Conservation (phyloP, 176 grass and related monocot species). For the Carex scoparia region DNA sequence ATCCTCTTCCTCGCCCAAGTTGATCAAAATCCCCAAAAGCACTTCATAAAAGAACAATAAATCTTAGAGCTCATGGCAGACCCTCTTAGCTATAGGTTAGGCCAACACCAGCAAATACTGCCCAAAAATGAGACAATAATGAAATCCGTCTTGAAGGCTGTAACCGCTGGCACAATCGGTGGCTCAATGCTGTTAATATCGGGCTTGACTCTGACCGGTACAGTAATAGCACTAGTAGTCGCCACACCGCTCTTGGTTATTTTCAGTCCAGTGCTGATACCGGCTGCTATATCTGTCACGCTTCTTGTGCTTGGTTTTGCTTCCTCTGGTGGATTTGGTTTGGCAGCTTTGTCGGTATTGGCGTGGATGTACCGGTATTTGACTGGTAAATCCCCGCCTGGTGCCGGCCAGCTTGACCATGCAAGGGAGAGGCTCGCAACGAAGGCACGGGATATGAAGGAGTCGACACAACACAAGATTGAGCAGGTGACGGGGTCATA, state of each 20-base stretch:
- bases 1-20: neutral
- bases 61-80: neutral
- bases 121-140: constrained; percentile 13
- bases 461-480: constrained; percentile 49
- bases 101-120: constrained; percentile 21
- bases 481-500: constrained; percentile 36
- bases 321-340: constrained; percentile 49
- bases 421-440: constrained; percentile 28
- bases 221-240: constrained; percentile 51
- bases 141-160: constrained; percentile 28
- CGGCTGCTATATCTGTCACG: constrained; percentile 31
- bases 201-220: constrained; percentile 46
- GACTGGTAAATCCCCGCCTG: constrained; percentile 35
- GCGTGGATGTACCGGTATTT: constrained; percentile 77
- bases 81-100: neutral
- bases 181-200: constrained; percentile 52
- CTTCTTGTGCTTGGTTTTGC: constrained; percentile 49
- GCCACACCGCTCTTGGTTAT: constrained; percentile 65
- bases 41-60: neutral
- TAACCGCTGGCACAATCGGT: constrained; percentile 26
- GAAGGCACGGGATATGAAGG: constrained; percentile 59
- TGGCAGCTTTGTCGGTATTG: constrained; percentile 52
- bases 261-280: constrained; percentile 75
- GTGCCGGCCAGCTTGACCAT: constrained; percentile 44
- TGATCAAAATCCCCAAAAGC: neutral